Base-by-base conservation (phyloP, 2,329 filamentous ascomycete genomes). In the Penicillium oxalicum region DNA sequence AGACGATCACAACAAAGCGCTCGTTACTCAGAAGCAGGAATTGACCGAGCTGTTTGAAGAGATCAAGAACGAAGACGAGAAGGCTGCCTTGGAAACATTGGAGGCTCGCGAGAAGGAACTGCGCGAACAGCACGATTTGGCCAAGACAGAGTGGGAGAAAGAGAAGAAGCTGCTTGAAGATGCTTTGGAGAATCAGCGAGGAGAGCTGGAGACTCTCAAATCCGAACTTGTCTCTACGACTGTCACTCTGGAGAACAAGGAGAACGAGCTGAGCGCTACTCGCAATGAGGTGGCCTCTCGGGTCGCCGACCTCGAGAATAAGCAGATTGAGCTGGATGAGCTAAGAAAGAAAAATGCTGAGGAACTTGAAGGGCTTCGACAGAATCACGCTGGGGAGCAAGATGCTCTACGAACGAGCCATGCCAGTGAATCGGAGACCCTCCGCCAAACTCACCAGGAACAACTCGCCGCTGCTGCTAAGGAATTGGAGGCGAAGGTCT, bases 41-140 rank as follows among this genome's bases (percentile, higher is more conserved):
- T 55, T 74, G 34, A 74, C 75, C n/a, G 69, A 73, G 9, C 54
- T 70, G 3, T 77, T 76, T 35, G 75, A 78, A 51, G 70, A 70
- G 39, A 72, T 74, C 51, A 71, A 70, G 54, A 60, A 58, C 4
- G 71, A 73, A 50, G 70, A 74, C 35, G 67, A 70, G 55, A 68
- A 61, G 43, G 56, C 66, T 2, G 70, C 68, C 24, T 60, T 64
- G 2, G 68, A 72, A 45, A 60, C 57, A 11, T 59, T 69, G 51
- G 66, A 65, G 34, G 60, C 58, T 24, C 69, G 67, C 27, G 68
- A 74, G 51, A 68, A 71, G 48, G 71, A 76, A 51, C 67, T 78
- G 48, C 64, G 68, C 4, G 66, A 70, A 12, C 62, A 70, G 49
- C 65, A 65, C 32, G 66, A 66, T 38, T 51, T 61, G 18, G 61